Evolutionary conservation across 2,329 filamentous ascomycete genomes (phyloP).

Genomic region (Xylariaceae sp.): DNA sequence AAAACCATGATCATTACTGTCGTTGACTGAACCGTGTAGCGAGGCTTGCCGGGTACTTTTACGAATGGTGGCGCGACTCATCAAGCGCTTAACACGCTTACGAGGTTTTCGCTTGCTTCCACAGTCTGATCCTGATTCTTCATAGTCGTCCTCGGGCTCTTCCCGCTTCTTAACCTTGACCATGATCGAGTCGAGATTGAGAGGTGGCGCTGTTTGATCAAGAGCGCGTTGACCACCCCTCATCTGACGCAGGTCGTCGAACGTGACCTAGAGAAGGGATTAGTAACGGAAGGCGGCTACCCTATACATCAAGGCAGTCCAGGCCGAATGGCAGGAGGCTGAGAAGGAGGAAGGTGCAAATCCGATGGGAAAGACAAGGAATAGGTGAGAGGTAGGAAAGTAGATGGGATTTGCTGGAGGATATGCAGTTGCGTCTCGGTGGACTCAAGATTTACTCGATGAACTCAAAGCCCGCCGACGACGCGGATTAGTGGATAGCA

Average conservation of each 20-base stretch:
- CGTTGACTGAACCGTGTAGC: neutral
- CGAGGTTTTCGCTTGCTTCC: neutral
- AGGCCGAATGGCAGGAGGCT: too few species aligned
- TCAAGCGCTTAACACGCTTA: slow-evolving; percentile 10
- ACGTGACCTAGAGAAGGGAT: slow-evolving; percentile 18
- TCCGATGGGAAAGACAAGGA: too few species aligned
- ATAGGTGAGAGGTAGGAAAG: neutral
- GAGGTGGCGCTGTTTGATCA: slow-evolving; percentile 10
- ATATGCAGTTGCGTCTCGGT: too few species aligned
- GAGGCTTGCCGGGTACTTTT: slow-evolving; percentile 12
- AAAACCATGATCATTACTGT: slow-evolving; percentile 3
- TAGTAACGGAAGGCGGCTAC: neutral
- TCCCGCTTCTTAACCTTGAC: slow-evolving; percentile 8
- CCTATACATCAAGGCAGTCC: too few species aligned
- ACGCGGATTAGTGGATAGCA: neutral
- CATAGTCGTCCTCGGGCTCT: slow-evolving; percentile 19
- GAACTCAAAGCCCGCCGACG: too few species aligned
- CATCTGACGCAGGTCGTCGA: slow-evolving; percentile 23
- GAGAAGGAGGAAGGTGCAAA: too few species aligned
- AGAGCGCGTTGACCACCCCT: slow-evolving; percentile 20
- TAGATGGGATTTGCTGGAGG: neutral
- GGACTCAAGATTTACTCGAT: too few species aligned
- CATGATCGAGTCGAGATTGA: slow-evolving; percentile 6
- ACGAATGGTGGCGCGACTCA: neutral
- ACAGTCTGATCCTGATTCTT: slow-evolving; percentile 16